A percentile compares a stretch with the other conserved stretches of the same genome.
These are phyloP conservation scores for Odontarrhena argentea DNA, from an alignment of 345 rosid species.

Conservation along the genomic window DNA sequence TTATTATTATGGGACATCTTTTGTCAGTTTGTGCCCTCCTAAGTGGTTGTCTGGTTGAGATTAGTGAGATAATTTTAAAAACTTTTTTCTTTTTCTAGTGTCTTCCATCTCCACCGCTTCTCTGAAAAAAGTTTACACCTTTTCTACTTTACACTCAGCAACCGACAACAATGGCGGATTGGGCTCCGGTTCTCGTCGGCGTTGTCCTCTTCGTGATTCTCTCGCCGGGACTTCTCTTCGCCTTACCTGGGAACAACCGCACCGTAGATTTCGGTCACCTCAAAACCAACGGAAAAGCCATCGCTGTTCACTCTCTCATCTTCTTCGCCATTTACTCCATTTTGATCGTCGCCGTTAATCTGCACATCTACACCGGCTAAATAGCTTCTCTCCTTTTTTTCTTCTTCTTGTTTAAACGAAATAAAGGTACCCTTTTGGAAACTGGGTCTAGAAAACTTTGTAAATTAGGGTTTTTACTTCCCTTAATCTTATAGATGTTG, in stretches of 20 bases:
- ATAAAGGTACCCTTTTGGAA: slow-evolving; percentile 27
- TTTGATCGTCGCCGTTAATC: slow-evolving; percentile 65
- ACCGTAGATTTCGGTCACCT: slow-evolving; percentile 68
- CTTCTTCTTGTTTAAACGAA: not conserved
- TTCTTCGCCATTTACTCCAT: slow-evolving; percentile 77
- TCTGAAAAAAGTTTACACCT: slow-evolving; percentile 14
- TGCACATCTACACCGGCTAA: slow-evolving; percentile 80
- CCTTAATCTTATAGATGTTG: too few species aligned
- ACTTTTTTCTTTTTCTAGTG: slow-evolving; percentile 1
- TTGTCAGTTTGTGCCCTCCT: too few species aligned
- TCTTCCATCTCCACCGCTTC: slow-evolving; percentile 23
- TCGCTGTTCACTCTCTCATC: slow-evolving; percentile 78
- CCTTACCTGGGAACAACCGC: slow-evolving; percentile 69
- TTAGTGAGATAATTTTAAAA: too few species aligned
- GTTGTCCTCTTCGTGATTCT: slow-evolving; percentile 79
- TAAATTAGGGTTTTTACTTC: slow-evolving; percentile 24
- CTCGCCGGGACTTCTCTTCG: slow-evolving; percentile 83
- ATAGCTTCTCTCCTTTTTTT: slow-evolving; percentile 5
- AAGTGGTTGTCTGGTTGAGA: too few species aligned
- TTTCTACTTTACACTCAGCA: not conserved
- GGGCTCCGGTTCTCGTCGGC: slow-evolving; percentile 92
- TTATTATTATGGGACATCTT: too few species aligned
- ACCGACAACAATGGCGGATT: slow-evolving; percentile 65
- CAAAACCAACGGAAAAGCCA: slow-evolving; percentile 93
- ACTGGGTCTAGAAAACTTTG: slow-evolving; percentile 14